Base-by-base conservation (phyloP, 306 rosid species). In the Vicia faba region DNA sequence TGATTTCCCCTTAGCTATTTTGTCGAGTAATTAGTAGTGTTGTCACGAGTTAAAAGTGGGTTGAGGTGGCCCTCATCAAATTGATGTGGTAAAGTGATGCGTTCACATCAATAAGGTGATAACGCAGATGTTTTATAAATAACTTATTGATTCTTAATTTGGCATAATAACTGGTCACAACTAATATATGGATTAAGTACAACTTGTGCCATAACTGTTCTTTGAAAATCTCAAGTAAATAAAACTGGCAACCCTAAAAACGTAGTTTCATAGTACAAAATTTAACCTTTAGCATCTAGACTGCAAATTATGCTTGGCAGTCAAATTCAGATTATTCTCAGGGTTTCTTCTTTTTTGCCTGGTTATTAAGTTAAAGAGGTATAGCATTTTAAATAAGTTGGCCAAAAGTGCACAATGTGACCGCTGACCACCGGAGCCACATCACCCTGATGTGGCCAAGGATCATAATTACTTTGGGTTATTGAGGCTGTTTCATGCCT, bases 401-500 rank as follows among this genome's bases (percentile, higher is more conserved):
- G 23, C 28, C 4, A n/a, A n/a, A 29, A 69, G 46, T 70, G 68
- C 62, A 35, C 55, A 58, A 20, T 48, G 9, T 13, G 15, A 33
- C 25, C 13, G 3, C 78, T 9, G 15, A 23, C 13, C 13, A 11
- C 69, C 50, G 56, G n/a, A 64, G 51, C 58, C 46, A 8, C 39
- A n/a, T 41, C 43, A 9, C 31, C 19, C 31, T 45, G 61, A 46
- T 49, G 44, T 11, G 69, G 35, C 19, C 41, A 31, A 66, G 54
- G 66, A 59, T 65, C 33, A 38, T 56, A 35, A 28, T 39, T 58
- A 10, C 33, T 39, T 16, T 41, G 19, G 33, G 51, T 70, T 14
- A 40, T 25, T 61, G 62, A 50, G 60, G 51, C 71, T 59, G 36
- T 67, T 46, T 61, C 14, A 11, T 43, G 19, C 72, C 20, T 26